Percentiles rank a stretch among this genome's conserved stretches.
These are phyloP conservation scores for Neopestalotiopsis sp. DNA, from an alignment of 2,329 filamentous ascomycete genomes.

Conservation along the genomic window DNA sequence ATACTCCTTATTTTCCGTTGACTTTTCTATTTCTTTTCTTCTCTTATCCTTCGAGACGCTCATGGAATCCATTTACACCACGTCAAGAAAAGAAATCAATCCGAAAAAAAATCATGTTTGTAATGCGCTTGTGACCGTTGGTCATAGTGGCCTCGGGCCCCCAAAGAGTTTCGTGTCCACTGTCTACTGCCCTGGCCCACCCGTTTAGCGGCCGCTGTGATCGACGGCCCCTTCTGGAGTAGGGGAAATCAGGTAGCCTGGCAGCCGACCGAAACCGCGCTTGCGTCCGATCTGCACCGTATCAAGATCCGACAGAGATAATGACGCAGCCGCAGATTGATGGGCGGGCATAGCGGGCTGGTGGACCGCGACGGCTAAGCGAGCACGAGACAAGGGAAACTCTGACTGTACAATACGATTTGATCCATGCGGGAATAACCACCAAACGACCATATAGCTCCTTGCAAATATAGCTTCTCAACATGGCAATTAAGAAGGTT, in stretches of 20 bases:
- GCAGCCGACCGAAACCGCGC: background rate
- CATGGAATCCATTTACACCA: background rate
- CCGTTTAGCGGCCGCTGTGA: background rate
- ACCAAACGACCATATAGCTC: background rate
- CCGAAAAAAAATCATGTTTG: background rate
- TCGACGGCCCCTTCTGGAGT: background rate
- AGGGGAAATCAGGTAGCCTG: background rate
- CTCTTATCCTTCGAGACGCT: background rate
- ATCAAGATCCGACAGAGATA: background rate
- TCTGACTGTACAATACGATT: background rate
- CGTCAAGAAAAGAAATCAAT: background rate
- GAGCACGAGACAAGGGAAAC: background rate
- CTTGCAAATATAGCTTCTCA: background rate
- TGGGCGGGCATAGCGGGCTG: background rate
- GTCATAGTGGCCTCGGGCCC: background rate
- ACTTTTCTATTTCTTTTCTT: background rate
- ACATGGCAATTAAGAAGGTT: slow-evolving; percentile 40
- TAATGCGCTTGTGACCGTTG: background rate
- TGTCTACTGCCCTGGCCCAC: background rate
- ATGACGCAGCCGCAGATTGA: background rate
- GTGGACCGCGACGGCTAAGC: background rate
- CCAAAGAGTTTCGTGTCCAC: background rate
- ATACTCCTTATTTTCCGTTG: background rate
- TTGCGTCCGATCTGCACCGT: background rate
- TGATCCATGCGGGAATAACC: background rate